These are phyloP conservation scores for Xylaria sp. DNA, from an alignment of 2,329 filamentous ascomycete genomes.

Conservation along the genomic window DNA sequence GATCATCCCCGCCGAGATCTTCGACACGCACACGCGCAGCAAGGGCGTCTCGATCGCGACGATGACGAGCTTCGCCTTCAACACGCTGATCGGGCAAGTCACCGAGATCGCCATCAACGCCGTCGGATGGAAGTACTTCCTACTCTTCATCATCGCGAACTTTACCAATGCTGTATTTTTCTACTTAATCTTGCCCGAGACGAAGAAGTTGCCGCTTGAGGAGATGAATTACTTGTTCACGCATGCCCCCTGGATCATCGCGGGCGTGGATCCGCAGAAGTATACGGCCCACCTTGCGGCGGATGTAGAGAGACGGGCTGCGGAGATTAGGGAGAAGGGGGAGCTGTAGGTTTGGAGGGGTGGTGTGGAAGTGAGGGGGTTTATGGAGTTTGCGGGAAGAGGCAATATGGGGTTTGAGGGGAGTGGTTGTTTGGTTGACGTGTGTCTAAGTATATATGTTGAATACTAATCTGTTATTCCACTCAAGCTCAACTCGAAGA, in stretches of 20 bases:
- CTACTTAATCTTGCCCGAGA: slow-evolving; percentile 69
- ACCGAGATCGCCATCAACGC: slow-evolving; percentile 53
- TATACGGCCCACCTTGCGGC: slow-evolving; percentile 52
- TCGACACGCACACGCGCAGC: slow-evolving; percentile 75
- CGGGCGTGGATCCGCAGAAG: slow-evolving; percentile 58
- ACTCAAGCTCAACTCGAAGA: no score
- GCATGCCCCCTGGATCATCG: slow-evolving; percentile 67
- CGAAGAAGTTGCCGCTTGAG: slow-evolving; percentile 65
- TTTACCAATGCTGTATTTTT: slow-evolving; percentile 57
- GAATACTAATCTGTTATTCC: no score
- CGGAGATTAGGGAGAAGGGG: slow-evolving; percentile 61
- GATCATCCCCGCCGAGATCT: slow-evolving; percentile 73
- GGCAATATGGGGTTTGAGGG: no score
- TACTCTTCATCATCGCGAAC: slow-evolving; percentile 69
- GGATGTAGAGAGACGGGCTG: slow-evolving; percentile 63
- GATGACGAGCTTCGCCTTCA: slow-evolving; percentile 75
- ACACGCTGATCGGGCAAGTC: slow-evolving; percentile 58
- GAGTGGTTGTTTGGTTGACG: no score
- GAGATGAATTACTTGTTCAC: slow-evolving; percentile 71
- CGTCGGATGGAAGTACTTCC: slow-evolving; percentile 63
- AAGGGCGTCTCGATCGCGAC: slow-evolving; percentile 78
- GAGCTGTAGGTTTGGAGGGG: slow-evolving; percentile 2
- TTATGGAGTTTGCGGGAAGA: no score
- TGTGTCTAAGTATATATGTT: no score
- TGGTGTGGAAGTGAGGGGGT: not conserved